Conservation (phyloP, 1,139 yeast genomes). For the Kodamaea fungicola region DNA sequence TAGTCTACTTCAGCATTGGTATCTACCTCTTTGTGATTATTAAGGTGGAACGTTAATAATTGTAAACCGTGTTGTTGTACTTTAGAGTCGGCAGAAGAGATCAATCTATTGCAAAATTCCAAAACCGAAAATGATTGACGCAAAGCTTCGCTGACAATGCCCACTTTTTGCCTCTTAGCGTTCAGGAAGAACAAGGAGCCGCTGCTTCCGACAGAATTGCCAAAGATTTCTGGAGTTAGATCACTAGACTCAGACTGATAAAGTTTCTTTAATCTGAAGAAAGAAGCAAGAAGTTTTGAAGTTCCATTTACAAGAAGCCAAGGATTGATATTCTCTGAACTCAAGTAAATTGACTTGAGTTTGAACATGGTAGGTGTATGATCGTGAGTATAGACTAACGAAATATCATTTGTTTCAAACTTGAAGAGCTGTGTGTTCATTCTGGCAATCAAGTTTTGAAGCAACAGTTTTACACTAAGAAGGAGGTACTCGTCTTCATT, state of each 20-base stretch:
- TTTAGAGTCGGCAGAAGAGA: slow-evolving; percentile 14
- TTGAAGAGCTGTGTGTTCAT: slow-evolving; percentile 15
- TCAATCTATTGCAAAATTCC: slow-evolving; percentile 21
- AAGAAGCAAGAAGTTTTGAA: slow-evolving; percentile 23
- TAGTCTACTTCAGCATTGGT: slow-evolving; percentile 1
- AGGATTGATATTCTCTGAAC: slow-evolving; percentile 17
- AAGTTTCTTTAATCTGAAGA: slow-evolving; percentile 19
- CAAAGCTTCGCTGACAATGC: slow-evolving; percentile 16
- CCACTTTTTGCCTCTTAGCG: slow-evolving; percentile 20
- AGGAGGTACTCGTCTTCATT: slow-evolving; percentile 10
- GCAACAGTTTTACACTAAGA: slow-evolving; percentile 21
- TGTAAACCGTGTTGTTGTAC: slow-evolving; percentile 28
- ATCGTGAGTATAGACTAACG: slow-evolving; percentile 10
- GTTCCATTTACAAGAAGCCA: slow-evolving; percentile 36
- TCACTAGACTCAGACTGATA: slow-evolving; percentile 1
- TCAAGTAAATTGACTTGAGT: slow-evolving; percentile 22
- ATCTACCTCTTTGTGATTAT: slow-evolving; percentile 10
- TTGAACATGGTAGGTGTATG: slow-evolving; percentile 24
- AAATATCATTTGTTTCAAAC: slow-evolving; percentile 19
- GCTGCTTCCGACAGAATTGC: slow-evolving; percentile 1
- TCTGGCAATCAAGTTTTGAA: slow-evolving; percentile 20
- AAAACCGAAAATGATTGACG: slow-evolving; percentile 12
- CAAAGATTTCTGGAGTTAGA: slow-evolving; percentile 4
- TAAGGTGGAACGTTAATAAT: slow-evolving; percentile 21
- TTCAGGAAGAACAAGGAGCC: not conserved